These are phyloP conservation scores for Hygrocybe coccinea DNA, from an alignment of 768 basidiomycete species.

Conservation along the genomic window DNA sequence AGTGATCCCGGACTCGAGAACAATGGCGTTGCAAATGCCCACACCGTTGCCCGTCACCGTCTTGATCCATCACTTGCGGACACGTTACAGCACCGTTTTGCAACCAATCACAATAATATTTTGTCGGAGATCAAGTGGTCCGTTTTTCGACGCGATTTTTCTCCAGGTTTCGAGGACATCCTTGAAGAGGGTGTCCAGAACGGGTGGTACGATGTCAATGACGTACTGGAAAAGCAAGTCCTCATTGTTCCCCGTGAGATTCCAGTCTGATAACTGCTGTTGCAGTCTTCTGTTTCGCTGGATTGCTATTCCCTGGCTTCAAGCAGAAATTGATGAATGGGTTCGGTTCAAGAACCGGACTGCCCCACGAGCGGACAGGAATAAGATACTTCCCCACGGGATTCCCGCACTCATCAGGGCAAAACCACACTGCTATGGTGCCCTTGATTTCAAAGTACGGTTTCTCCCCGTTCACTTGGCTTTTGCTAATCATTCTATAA, in stretches of 20 bases:
- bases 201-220: constrained; percentile 27
- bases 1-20: constrained; percentile 44
- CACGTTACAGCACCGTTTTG: constrained; percentile 40
- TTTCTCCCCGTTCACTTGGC: neutral
- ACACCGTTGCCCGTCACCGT: constrained; percentile 34
- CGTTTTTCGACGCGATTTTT: constrained; percentile 22
- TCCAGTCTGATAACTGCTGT: constrained; percentile 12
- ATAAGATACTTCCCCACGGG: constrained; percentile 36
- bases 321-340: constrained; percentile 31
- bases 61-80: constrained; percentile 36
- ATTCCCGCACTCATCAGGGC: constrained; percentile 25
- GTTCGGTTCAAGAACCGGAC: constrained; percentile 16
- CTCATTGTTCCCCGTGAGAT: neutral
- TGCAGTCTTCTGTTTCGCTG: constrained; percentile 25
- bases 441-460: constrained; percentile 31
- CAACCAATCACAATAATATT: constrained; percentile 34
- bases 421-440: constrained; percentile 22
- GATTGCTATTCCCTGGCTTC: constrained; percentile 36
- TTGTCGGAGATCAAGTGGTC: constrained; percentile 43
- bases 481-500: neutral
- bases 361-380: constrained; percentile 17
- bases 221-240: constrained; percentile 18
- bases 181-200: constrained; percentile 28
- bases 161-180: constrained; percentile 34
- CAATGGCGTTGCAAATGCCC: constrained; percentile 41